Conservation (phyloP, 2,329 filamentous ascomycete genomes). For the Ceratocystis ficicola region DNA sequence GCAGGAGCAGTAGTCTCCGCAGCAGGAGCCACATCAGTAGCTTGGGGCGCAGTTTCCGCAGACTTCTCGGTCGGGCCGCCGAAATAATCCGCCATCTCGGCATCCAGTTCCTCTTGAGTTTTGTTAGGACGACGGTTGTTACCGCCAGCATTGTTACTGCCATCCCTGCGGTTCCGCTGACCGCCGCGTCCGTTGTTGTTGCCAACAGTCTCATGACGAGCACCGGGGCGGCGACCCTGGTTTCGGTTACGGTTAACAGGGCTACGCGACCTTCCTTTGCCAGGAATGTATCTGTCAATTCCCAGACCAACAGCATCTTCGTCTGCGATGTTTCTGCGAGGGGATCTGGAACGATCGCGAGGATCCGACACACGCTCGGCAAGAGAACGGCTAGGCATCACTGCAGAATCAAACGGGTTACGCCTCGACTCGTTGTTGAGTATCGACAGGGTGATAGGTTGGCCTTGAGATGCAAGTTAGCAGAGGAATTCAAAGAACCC, state of each 20-base stretch:
- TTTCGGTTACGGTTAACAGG: slow-evolving; percentile 31
- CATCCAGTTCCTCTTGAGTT: slow-evolving; percentile 83
- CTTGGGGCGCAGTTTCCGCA: slow-evolving; percentile 22
- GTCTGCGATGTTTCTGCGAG: slow-evolving; percentile 36
- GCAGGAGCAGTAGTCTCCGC: slow-evolving; percentile 24
- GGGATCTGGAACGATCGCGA: slow-evolving; percentile 52
- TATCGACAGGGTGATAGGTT: slow-evolving; percentile 65
- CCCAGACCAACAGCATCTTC: slow-evolving; percentile 52
- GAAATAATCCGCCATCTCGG: slow-evolving; percentile 96
- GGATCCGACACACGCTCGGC: slow-evolving; percentile 49
- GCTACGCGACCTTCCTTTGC: slow-evolving; percentile 45
- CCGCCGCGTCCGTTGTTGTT: slow-evolving; percentile 29
- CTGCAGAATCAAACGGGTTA: slow-evolving; percentile 46
- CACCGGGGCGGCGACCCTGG: slow-evolving; percentile 40
- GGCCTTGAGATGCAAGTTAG: slow-evolving; percentile 37
- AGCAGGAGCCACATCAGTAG: neutral
- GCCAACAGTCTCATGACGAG: slow-evolving; percentile 33
- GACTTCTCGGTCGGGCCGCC: slow-evolving; percentile 31
- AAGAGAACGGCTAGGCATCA: slow-evolving; percentile 44
- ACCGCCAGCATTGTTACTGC: slow-evolving; percentile 30
- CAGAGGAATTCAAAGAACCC: neutral
- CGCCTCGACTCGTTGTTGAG: slow-evolving; percentile 41
- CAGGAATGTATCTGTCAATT: slow-evolving; percentile 71
- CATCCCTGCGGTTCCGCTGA: slow-evolving; percentile 27
- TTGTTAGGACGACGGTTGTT: slow-evolving; percentile 55